These are phyloP conservation scores for Solanum chacoense DNA, from an alignment of 305 asterid species.

Conservation along the genomic window DNA sequence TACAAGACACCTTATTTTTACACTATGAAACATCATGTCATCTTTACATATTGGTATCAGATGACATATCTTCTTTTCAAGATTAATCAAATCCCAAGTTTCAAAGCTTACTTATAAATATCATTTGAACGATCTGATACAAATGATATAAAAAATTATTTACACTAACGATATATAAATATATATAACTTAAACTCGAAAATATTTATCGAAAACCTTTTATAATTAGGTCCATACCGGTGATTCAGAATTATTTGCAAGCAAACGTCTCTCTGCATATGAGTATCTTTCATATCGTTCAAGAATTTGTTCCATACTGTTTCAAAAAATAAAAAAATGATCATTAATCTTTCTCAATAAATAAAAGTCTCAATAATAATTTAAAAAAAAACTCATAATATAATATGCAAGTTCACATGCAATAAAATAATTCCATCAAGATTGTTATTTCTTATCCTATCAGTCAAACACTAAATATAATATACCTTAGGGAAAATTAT, in stretches of 20 bases:
- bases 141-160: neutral
- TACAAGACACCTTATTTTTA: neutral
- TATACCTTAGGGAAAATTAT: no score
- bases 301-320: constrained; percentile 85
- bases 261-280: constrained; percentile 58
- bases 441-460: neutral
- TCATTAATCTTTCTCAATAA: neutral
- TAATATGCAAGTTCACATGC: neutral
- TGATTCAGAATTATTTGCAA: constrained; percentile 39
- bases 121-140: neutral
- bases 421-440: neutral
- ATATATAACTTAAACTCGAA: neutral
- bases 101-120: neutral
- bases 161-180: no score
- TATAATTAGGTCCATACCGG: constrained; percentile 24
- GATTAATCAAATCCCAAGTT: neutral
- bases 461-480: neutral
- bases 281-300: constrained; percentile 83
- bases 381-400: neutral
- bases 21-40: neutral
- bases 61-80: neutral
- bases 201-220: neutral
- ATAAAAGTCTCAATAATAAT: neutral
- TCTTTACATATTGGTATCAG: neutral
- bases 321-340: neutral